Conservation (phyloP, 164 flowering plant species). For the Vitis rotundifolia region DNA sequence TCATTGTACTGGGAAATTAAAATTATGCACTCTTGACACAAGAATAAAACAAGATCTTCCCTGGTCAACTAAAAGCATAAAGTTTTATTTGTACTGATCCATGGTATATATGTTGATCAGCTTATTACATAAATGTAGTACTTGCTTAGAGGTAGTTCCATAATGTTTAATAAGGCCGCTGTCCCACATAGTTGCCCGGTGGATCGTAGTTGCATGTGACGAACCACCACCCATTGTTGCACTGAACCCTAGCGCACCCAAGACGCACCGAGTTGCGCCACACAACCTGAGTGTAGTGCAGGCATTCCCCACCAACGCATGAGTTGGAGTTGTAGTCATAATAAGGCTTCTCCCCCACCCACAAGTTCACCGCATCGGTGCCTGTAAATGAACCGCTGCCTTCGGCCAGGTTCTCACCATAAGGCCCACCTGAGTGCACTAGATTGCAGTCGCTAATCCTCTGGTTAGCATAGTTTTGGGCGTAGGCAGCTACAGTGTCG, state of each 20-base stretch:
- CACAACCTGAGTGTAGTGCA: conserved; percentile 50
- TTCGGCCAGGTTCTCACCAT: conserved; percentile 35
- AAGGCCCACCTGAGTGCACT: conserved; percentile 36
- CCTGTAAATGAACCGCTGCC: conserved; percentile 21
- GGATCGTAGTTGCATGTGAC: conserved; percentile 44
- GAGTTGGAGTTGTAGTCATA: conserved; percentile 28
- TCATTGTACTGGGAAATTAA: no score
- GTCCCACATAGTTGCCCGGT: conserved; percentile 27
- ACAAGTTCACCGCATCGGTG: conserved; percentile 24
- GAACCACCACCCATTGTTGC: conserved; percentile 24
- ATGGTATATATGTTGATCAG: no score
- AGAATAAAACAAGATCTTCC: no score
- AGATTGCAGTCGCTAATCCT: conserved; percentile 15
- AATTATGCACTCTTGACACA: no score
- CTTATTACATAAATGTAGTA: no score
- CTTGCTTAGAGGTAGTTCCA: no score
- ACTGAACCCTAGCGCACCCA: conserved; percentile 45
- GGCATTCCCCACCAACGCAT: conserved; percentile 31
- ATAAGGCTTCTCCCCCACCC: conserved; percentile 28
- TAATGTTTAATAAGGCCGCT: conserved; percentile 16
- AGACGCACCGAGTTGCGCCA: conserved; percentile 32
- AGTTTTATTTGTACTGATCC: no score
- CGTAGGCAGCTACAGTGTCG: conserved; percentile 22
- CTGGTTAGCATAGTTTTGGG: conserved; percentile 19
- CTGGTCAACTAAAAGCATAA: no score